Evolutionary conservation across 2,329 filamentous ascomycete genomes (phyloP).

Genomic region (Trichoderma koningiopsis): DNA sequence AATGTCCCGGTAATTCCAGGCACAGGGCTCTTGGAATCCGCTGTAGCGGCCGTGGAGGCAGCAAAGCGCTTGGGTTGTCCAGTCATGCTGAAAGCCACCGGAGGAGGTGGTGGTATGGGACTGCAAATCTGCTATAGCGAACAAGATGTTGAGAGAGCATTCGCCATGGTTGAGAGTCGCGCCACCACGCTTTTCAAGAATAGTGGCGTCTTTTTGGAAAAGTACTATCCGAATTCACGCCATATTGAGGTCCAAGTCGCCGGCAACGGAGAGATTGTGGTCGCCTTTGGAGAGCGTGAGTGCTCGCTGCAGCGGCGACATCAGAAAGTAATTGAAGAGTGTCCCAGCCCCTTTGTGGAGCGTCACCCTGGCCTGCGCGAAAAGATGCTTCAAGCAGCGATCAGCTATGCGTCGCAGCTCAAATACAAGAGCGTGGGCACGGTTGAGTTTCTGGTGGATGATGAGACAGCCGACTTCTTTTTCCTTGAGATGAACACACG

Average conservation of each 20-base stretch:
- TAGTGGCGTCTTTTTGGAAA: constrained; percentile 46
- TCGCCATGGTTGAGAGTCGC: background rate
- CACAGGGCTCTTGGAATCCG: too few species aligned
- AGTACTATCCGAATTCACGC: constrained; percentile 41
- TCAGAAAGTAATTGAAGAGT: constrained; percentile 56
- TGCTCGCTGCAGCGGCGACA: constrained; percentile 55
- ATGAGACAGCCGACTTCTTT: constrained; percentile 42
- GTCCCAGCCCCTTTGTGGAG: constrained; percentile 33
- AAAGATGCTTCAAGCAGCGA: too few species aligned
- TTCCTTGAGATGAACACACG: constrained; percentile 54
- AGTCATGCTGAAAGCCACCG: too few species aligned
- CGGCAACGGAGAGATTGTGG: constrained; percentile 47
- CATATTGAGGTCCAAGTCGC: constrained; percentile 56
- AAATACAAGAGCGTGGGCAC: too few species aligned
- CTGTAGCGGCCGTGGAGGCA: too few species aligned
- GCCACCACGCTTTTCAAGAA: constrained; percentile 48
- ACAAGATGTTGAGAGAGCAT: too few species aligned
- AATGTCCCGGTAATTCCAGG: too few species aligned
- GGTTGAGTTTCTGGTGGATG: constrained; percentile 47
- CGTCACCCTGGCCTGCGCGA: too few species aligned
- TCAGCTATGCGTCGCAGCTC: too few species aligned
- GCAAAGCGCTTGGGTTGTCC: too few species aligned
- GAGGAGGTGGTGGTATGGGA: too few species aligned
- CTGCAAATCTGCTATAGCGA: too few species aligned
- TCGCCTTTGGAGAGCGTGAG: constrained; percentile 49